These are phyloP conservation scores for Gomphus bonarii DNA, from an alignment of 1,284 basidiomycete genomes.

Conservation along the genomic window DNA sequence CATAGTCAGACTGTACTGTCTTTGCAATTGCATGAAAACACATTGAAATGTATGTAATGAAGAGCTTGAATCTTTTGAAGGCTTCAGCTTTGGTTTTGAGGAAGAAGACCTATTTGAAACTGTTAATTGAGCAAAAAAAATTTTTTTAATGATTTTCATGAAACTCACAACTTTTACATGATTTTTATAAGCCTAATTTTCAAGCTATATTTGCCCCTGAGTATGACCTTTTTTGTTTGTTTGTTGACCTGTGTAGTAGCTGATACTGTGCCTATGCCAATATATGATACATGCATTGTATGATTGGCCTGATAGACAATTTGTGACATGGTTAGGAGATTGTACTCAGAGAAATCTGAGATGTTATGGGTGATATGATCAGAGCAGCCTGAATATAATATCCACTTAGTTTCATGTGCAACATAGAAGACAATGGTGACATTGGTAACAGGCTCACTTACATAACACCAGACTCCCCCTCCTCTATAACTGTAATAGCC, in stretches of 20 bases:
- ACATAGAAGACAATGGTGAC: not conserved
- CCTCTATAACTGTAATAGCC: not conserved
- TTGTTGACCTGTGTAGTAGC: not conserved
- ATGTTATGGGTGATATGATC: not conserved
- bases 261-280: not conserved
- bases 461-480: too few species aligned
- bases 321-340: not conserved
- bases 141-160: too few species aligned
- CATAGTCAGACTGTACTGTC: too few species aligned
- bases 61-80: too few species aligned
- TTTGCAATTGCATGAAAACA: too few species aligned
- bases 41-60: too few species aligned
- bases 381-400: not conserved
- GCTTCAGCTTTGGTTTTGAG: too few species aligned
- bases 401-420: not conserved
- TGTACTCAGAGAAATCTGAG: not conserved
- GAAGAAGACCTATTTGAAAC: too few species aligned
- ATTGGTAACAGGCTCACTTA: not conserved
- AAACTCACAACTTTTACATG: too few species aligned
- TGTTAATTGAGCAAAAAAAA: too few species aligned
- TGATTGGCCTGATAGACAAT: not conserved
- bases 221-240: not conserved
- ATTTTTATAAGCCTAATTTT: too few species aligned
- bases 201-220: too few species aligned
- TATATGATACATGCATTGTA: not conserved